These are phyloP conservation scores for Xylaria castorea DNA, from an alignment of 495 filamentous ascomycete species.

Conservation along the genomic window DNA sequence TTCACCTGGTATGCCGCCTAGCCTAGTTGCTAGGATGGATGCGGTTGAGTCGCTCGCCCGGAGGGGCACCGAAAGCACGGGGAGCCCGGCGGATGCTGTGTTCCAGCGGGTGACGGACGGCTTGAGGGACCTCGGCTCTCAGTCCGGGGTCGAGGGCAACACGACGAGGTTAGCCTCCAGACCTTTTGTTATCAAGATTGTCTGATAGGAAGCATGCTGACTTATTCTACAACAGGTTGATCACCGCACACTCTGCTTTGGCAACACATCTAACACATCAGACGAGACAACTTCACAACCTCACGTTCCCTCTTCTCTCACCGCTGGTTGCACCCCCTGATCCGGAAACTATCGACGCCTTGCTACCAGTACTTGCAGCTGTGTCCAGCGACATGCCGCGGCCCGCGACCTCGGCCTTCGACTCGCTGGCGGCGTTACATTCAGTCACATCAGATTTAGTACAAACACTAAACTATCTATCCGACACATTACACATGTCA, in stretches of 20 bases:
- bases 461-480: slow-evolving; percentile 78
- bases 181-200: background rate
- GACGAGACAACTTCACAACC: slow-evolving; percentile 79
- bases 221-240: slow-evolving; percentile 64
- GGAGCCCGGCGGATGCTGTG: slow-evolving; percentile 69
- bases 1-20: slow-evolving; percentile 70
- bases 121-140: slow-evolving; percentile 80
- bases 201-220: background rate
- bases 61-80: slow-evolving; percentile 74
- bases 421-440: slow-evolving; percentile 66
- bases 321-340: slow-evolving; percentile 60
- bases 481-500: slow-evolving; percentile 95
- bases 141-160: slow-evolving; percentile 79
- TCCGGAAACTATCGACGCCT: slow-evolving; percentile 67
- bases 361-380: slow-evolving; percentile 67
- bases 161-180: slow-evolving; percentile 69
- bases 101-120: slow-evolving; percentile 74
- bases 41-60: slow-evolving; percentile 77
- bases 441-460: slow-evolving; percentile 78
- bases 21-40: slow-evolving; percentile 76
- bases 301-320: slow-evolving; percentile 75
- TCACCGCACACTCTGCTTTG: slow-evolving; percentile 85
- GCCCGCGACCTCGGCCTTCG: slow-evolving; percentile 58
- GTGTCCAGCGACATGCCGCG: slow-evolving; percentile 63
- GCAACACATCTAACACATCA: slow-evolving; percentile 85